phyloP scores from a whole-genome alignment of 2,329 filamentous ascomycete genomes.

The Sporothrix inflata region DNA sequence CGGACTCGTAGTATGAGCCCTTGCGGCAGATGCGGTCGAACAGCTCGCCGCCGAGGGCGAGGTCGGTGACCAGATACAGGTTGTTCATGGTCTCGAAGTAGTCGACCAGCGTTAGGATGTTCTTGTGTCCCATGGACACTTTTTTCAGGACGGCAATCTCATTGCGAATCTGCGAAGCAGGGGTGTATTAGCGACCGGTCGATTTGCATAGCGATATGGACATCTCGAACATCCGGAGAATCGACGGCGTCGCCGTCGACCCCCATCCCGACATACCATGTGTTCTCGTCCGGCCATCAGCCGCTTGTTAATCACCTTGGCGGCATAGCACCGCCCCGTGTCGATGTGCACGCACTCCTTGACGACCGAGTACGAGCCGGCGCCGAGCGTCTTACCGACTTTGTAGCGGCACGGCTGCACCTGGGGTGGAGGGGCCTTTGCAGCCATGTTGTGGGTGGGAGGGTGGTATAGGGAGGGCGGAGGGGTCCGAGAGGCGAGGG shows the following conservation, averaged over 20 bases:
- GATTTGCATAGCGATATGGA: background rate
- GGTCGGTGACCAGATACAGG: constrained; percentile 94
- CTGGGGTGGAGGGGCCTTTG: constrained; percentile 42
- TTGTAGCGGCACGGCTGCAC: constrained; percentile 98
- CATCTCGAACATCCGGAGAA: background rate
- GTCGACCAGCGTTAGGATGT: constrained; percentile 95
- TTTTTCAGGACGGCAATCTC: constrained; percentile 97
- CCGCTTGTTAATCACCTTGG: constrained; percentile 98
- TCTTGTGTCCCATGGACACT: constrained; percentile 99
- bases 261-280: constrained; percentile 68
- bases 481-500: no score
- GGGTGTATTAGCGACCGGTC: background rate
- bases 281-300: constrained; percentile 97
- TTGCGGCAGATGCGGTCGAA: constrained; percentile 99
- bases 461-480: background rate
- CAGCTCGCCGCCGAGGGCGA: constrained; percentile 92
- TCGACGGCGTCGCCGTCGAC: background rate
- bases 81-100: constrained; percentile 99
- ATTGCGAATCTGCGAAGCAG: constrained; percentile 75
- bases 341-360: constrained; percentile 99
- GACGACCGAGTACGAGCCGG: constrained; percentile 96
- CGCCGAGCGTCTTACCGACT: constrained; percentile 95
- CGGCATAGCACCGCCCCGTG: constrained; percentile 95
- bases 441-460: background rate
- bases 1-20: constrained; percentile 96